Evolutionary conservation across 192 early-diverging fungal species (phyloP).

Genomic region (Umbelopsis sp.): DNA sequence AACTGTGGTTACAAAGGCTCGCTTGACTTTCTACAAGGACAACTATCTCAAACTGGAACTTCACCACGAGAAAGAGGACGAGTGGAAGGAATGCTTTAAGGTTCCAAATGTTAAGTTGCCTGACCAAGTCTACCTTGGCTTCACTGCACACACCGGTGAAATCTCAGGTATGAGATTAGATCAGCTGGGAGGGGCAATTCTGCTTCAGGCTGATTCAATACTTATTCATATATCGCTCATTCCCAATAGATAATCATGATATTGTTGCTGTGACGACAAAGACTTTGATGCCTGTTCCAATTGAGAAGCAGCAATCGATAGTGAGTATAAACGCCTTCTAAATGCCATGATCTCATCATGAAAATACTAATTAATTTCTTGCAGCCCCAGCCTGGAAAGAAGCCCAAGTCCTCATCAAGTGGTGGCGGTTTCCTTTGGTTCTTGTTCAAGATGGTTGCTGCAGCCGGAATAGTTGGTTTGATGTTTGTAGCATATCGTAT

Average conservation of each 20-base stretch:
- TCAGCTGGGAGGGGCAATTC: too few relatives aligned
- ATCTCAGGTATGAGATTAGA: conserved; percentile 60
- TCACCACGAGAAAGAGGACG: conserved; percentile 51
- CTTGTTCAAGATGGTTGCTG: conserved; percentile 27
- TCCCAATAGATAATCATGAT: conserved; percentile 40
- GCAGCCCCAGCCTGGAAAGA: background rate
- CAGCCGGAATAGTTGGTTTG: conserved; percentile 17
- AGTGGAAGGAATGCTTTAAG: conserved; percentile 87
- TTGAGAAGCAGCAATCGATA: background rate
- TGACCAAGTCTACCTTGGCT: conserved; percentile 80
- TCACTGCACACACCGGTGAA: conserved; percentile 91
- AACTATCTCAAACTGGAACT: conserved; percentile 52
- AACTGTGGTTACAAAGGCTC: conserved; percentile 59
- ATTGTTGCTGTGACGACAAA: conserved; percentile 50
- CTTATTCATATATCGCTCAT: background rate
- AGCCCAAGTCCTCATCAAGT: background rate
- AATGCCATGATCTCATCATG: background rate
- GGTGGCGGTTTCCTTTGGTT: conserved; percentile 24
- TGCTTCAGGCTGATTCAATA: too few relatives aligned
- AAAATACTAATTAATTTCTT: background rate
- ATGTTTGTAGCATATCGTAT: conserved; percentile 29
- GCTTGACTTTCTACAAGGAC: conserved; percentile 76
- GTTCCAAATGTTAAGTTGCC: conserved; percentile 76
- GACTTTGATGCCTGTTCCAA: conserved; percentile 21
- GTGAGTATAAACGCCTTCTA: background rate